These are phyloP conservation scores for Tulasnella calospora DNA, from an alignment of 768 basidiomycete species.

Conservation along the genomic window DNA sequence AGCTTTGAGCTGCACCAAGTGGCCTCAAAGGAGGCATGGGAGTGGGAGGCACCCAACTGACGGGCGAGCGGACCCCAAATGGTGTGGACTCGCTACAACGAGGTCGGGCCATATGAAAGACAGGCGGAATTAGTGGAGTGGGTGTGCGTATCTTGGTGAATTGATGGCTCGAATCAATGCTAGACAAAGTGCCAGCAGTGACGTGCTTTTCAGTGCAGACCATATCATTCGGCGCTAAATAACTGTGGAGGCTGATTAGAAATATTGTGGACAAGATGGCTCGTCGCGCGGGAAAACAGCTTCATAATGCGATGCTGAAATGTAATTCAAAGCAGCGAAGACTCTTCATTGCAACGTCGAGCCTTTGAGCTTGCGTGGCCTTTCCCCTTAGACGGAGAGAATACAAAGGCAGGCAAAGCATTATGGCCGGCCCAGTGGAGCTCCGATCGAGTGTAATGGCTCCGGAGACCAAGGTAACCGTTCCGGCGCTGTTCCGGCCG, in stretches of 20 bases:
- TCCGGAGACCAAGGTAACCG: neutral
- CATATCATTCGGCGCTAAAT: neutral
- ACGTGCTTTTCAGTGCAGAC: neutral
- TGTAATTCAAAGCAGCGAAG: neutral
- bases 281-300: neutral
- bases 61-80: neutral
- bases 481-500: neutral
- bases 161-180: neutral
- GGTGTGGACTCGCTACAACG: neutral
- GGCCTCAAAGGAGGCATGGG: neutral
- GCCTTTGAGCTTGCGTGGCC: neutral
- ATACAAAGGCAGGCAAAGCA: neutral
- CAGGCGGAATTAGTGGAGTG: neutral
- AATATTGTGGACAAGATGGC: neutral
- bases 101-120: neutral
- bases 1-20: neutral
- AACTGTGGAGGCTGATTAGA: neutral
- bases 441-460: neutral
- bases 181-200: neutral
- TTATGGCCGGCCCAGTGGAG: neutral
- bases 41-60: neutral
- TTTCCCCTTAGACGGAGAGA: neutral
- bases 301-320: neutral
- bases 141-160: neutral
- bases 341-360: neutral